A percentile compares a stretch with the other conserved stretches of the same genome.
Evolutionary conservation across 2,329 filamentous ascomycete genomes (phyloP).

Genomic region (Cercospora canescens): DNA sequence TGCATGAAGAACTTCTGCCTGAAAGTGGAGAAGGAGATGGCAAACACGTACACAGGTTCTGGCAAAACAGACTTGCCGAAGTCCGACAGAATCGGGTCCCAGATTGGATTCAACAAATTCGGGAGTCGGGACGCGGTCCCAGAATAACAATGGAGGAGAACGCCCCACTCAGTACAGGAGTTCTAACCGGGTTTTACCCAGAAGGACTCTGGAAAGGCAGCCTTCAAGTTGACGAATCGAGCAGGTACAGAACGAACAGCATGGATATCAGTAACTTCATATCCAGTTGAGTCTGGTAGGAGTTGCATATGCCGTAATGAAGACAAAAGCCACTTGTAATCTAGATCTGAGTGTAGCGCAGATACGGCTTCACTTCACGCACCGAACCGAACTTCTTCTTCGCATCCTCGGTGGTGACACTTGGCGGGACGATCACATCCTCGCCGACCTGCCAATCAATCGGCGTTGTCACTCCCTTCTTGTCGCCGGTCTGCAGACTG

Average conservation of each 20-base stretch:
- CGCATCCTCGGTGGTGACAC: constrained; percentile 79
- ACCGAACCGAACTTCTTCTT: constrained; percentile 82
- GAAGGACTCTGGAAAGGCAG: constrained; percentile 3
- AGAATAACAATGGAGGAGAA: constrained; percentile 19
- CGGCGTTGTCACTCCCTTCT: constrained; percentile 67
- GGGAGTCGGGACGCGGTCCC: constrained; percentile 17
- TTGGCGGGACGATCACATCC: constrained; percentile 88
- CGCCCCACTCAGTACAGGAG: constrained; percentile 8
- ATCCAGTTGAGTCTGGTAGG: not conserved
- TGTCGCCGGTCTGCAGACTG: constrained; percentile 68
- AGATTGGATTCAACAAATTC: constrained; percentile 18
- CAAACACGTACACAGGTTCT: constrained; percentile 4
- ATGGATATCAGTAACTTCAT: constrained; percentile 6
- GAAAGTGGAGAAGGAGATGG: constrained; percentile 6
- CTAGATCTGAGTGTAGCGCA: constrained; percentile 65
- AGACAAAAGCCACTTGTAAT: not conserved
- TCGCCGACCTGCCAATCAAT: constrained; percentile 89
- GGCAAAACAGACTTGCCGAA: constrained; percentile 9
- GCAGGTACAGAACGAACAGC: constrained; percentile 5
- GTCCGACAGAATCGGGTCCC: constrained; percentile 5
- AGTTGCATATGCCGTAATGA: not conserved
- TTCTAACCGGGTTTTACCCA: not conserved
- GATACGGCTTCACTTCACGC: constrained; percentile 64
- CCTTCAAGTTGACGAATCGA: constrained; percentile 5
- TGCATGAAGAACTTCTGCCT: constrained; percentile 20